Evolutionary conservation across 768 basidiomycete species (phyloP).

Genomic region (Podaxis mareebaensis): DNA sequence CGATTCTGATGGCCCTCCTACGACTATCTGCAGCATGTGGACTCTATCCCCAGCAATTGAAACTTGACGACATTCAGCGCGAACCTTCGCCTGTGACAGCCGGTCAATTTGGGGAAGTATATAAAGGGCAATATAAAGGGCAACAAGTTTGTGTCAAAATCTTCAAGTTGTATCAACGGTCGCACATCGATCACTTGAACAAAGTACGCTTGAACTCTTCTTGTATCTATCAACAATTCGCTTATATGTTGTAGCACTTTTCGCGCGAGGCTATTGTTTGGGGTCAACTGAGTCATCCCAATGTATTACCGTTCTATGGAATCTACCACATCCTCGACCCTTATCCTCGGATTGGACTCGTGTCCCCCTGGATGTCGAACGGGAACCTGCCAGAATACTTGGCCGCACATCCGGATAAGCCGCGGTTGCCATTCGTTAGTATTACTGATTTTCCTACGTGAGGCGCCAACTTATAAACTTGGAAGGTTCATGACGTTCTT

Average conservation of each 20-base stretch:
- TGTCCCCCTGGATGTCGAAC: slow-evolving; percentile 20
- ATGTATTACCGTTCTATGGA: slow-evolving; percentile 20
- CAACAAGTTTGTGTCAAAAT: slow-evolving; percentile 27
- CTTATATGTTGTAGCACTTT: neutral
- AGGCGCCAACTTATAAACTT: neutral
- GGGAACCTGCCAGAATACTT: slow-evolving; percentile 17
- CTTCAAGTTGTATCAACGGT: slow-evolving; percentile 25
- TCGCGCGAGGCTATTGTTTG: slow-evolving; percentile 18
- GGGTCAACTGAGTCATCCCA: slow-evolving; percentile 15
- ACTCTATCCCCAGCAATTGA: slow-evolving; percentile 11
- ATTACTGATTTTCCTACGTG: no score
- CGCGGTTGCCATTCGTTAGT: slow-evolving; percentile 12
- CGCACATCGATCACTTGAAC: slow-evolving; percentile 19
- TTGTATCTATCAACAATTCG: neutral
- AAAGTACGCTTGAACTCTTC: slow-evolving; percentile 20
- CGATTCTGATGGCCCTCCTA: slow-evolving; percentile 3
- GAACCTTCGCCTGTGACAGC: slow-evolving; percentile 4
- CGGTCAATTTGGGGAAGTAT: slow-evolving; percentile 32
- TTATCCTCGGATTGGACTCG: slow-evolving; percentile 11
- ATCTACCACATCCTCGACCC: slow-evolving; percentile 11
- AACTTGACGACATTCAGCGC: slow-evolving; percentile 1
- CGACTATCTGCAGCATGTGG: neutral
- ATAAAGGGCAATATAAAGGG: slow-evolving; percentile 23
- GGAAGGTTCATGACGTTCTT: slow-evolving; percentile 16
- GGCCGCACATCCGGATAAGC: neutral